Conservation (phyloP, 306 rosid genomes). For the Dicorynia guianensis region DNA sequence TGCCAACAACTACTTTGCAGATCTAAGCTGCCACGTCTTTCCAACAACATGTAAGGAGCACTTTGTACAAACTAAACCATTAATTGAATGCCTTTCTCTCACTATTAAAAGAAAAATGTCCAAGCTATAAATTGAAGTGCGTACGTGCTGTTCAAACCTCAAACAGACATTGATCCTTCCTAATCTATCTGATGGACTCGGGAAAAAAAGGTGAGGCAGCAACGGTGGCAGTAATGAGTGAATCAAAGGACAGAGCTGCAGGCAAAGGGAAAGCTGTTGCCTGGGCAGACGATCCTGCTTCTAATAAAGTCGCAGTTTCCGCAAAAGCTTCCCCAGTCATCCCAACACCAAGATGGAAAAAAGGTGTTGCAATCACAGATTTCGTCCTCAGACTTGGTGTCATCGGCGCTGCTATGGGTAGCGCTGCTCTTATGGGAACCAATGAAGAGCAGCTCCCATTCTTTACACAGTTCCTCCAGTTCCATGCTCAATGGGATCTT, state of each 20-base stretch:
- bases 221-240: constrained; percentile 28
- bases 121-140: constrained; percentile 8
- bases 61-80: constrained; percentile 35
- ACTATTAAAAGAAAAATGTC: too few species aligned
- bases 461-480: constrained; percentile 80
- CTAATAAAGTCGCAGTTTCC: constrained; percentile 22
- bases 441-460: constrained; percentile 65
- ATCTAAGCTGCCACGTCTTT: constrained; percentile 12
- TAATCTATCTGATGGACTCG: constrained; percentile 49
- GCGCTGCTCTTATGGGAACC: constrained; percentile 51
- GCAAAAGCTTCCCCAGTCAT: constrained; percentile 45
- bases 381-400: constrained; percentile 58
- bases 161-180: background rate
- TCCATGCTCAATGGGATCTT: constrained; percentile 65
- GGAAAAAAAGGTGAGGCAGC: constrained; percentile 34
- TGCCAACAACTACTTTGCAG: constrained; percentile 45
- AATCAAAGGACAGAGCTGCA: constrained; percentile 49
- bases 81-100: too few species aligned
- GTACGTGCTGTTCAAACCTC: background rate
- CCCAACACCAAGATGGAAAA: constrained; percentile 49
- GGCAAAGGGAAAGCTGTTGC: constrained; percentile 52
- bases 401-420: constrained; percentile 57
- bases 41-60: background rate
- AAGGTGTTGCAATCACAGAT: constrained; percentile 57
- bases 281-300: constrained; percentile 27